Conservation (phyloP, 225 moss, liverwort and hornwort genomes). For the Pleurozium schreberi region DNA sequence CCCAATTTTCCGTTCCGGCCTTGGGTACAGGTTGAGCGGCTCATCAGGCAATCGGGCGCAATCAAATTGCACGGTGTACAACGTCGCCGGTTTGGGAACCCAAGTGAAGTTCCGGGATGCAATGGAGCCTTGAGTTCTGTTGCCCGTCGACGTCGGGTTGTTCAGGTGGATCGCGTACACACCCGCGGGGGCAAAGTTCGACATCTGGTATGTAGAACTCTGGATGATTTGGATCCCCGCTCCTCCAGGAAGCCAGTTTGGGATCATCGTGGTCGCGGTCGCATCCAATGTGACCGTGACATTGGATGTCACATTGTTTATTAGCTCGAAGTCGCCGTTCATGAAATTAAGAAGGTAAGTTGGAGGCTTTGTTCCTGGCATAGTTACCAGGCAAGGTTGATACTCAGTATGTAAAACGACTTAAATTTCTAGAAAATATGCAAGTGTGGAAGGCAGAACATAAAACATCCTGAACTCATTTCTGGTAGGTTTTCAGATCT, state of each 20-base stretch:
- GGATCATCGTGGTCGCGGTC: background rate
- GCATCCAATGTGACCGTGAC: background rate
- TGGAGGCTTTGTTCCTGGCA: background rate
- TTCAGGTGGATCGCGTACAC: constrained; percentile 31
- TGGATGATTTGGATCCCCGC: constrained; percentile 32
- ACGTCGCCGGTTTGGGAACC: constrained; percentile 11
- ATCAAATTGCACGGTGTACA: constrained; percentile 33
- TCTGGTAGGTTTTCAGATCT: background rate
- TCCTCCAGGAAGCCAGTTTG: constrained; percentile 29
- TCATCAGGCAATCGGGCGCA: constrained; percentile 30
- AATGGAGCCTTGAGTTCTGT: constrained; percentile 26
- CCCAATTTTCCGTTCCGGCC: too few relatives aligned
- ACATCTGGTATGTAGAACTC: constrained; percentile 21
- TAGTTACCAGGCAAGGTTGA: background rate
- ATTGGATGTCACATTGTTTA: constrained; percentile 1
- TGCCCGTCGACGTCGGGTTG: constrained; percentile 4
- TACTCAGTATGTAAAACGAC: too few relatives aligned
- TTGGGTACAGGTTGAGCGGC: constrained; percentile 20
- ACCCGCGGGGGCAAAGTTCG: background rate
- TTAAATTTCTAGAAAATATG: background rate
- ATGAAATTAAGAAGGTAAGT: background rate
- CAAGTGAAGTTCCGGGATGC: constrained; percentile 5
- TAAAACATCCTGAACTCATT: background rate
- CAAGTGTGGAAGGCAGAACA: background rate
- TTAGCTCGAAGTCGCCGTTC: constrained; percentile 31